Conservation (phyloP, 352 stramenopile species). For the Pythium inflatum region DNA sequence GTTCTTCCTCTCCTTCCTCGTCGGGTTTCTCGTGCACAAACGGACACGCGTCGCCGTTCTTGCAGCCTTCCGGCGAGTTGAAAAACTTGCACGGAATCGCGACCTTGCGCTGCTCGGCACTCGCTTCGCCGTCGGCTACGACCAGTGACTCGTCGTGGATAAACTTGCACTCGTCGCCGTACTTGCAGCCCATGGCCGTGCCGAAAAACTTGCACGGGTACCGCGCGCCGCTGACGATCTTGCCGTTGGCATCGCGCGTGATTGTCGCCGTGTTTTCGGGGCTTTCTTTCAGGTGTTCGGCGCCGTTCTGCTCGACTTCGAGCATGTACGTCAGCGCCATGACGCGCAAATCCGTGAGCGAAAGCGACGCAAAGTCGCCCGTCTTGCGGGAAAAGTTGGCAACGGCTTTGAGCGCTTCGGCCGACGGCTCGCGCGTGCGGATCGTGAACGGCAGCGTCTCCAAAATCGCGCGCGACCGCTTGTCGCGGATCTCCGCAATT, state of each 20-base stretch:
- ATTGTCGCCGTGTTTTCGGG: constrained; percentile 73
- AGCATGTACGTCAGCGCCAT: constrained; percentile 90
- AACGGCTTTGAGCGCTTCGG: constrained; percentile 77
- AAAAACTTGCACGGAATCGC: constrained; percentile 80
- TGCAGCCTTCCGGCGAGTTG: constrained; percentile 73
- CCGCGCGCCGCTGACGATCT: constrained; percentile 58
- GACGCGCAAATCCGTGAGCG: constrained; percentile 84
- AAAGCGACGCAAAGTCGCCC: constrained; percentile 84
- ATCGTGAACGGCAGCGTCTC: constrained; percentile 78
- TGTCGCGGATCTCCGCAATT: constrained; percentile 83
- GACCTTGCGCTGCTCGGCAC: constrained; percentile 52
- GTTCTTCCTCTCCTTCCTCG: constrained; percentile 24
- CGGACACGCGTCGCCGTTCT: constrained; percentile 68
- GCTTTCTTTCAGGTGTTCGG: constrained; percentile 68
- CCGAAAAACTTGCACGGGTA: constrained; percentile 84
- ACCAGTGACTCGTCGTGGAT: constrained; percentile 64
- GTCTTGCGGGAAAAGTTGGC: constrained; percentile 86
- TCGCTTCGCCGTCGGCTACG: constrained; percentile 14
- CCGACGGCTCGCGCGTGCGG: constrained; percentile 78
- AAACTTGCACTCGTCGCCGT: constrained; percentile 79
- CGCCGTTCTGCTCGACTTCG: constrained; percentile 74
- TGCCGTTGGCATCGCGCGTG: constrained; percentile 64
- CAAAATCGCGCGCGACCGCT: constrained; percentile 68
- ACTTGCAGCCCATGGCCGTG: constrained; percentile 80
- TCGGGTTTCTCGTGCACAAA: constrained; percentile 68